phyloP scores from a whole-genome alignment of 2,329 filamentous ascomycete species.

The Pseudogymnoascus sp. region DNA sequence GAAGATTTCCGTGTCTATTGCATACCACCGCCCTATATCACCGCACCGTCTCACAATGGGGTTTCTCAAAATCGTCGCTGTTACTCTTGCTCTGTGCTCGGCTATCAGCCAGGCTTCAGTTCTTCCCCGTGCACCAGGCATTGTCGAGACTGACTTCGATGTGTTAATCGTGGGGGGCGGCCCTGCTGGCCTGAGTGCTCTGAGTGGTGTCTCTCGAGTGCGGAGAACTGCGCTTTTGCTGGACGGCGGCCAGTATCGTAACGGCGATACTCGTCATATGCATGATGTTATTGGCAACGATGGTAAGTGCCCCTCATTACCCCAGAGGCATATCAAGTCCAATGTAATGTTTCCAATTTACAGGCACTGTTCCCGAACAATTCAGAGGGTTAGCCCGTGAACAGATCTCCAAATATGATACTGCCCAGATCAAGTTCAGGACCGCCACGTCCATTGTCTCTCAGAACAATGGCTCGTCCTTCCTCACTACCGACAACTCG shows the following conservation, averaged over 20 bases:
- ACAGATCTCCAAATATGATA: constrained; percentile 45
- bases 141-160: constrained; percentile 17
- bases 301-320: background rate
- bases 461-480: constrained; percentile 36
- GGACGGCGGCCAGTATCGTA: constrained; percentile 36
- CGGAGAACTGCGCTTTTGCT: constrained; percentile 35
- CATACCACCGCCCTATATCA: background rate
- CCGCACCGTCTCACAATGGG: background rate
- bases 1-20: background rate
- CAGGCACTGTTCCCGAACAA: constrained; percentile 28
- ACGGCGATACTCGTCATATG: constrained; percentile 35
- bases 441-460: constrained; percentile 38
- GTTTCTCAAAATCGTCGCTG: background rate
- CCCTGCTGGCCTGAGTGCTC: constrained; percentile 36
- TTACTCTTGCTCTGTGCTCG: background rate
- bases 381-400: constrained; percentile 30
- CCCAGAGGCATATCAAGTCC: background rate
- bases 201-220: constrained; percentile 32
- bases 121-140: background rate
- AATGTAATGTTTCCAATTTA: constrained; percentile 17
- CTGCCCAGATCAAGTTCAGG: constrained; percentile 43
- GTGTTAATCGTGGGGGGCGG: constrained; percentile 35
- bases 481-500: constrained; percentile 35
- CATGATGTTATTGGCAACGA: constrained; percentile 38
- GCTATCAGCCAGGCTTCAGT: constrained; percentile 1